Evolutionary conservation across 2,329 filamentous ascomycete genomes (phyloP), one percentile per base, ranked within the genome.

Genomic region (Alternaria angustiovoidea): DNA sequence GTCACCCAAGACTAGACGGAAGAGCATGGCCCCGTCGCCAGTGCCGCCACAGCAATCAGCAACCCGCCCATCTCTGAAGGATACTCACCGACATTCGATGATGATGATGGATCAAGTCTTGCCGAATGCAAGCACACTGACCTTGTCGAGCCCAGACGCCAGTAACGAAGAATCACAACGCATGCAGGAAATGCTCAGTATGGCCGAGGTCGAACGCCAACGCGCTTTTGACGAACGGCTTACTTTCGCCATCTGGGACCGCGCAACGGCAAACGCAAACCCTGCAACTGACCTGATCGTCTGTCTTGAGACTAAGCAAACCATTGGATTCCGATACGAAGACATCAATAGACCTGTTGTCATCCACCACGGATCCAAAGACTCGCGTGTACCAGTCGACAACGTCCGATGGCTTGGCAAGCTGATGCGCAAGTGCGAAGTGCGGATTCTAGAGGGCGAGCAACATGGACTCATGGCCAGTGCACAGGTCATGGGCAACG

Each of bases 391-490:
- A 1, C 95, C 95, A 0, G 91, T 97, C 14, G 95, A 97, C 58
- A 99, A 99, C 72, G 93, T 97, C 22, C 87, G 90, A 66, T 99
- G 95, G 95, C 85, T 99, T 7, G 94, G 93, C 59, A 94, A 94
- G 79, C 91, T 91, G 42, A 98, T 99, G 94, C 88, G 91, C 30
- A 86, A 92, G 48, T 98, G 94, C 77, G 95, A 98, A 77, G 92
- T 99, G 14, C 85, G 94, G 5, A 88, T 98, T 5, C 84, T 99
- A 3, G 91, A 96, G 67, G 93, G 92, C 6, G 94, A 99, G 78
- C 93, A 94, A 3, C 95, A 99, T 75, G 94, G 95, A 0, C 82
- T 99, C 24, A 99, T 99, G 95, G 95, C 95, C 1, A 96, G 91
- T 67, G 94, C 95, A 0, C 84, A 84, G 14, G 94, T 98, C 44